Evolutionary conservation across 768 basidiomycete genomes (phyloP).

Genomic region (Rubroboletus pulcherrimus): DNA sequence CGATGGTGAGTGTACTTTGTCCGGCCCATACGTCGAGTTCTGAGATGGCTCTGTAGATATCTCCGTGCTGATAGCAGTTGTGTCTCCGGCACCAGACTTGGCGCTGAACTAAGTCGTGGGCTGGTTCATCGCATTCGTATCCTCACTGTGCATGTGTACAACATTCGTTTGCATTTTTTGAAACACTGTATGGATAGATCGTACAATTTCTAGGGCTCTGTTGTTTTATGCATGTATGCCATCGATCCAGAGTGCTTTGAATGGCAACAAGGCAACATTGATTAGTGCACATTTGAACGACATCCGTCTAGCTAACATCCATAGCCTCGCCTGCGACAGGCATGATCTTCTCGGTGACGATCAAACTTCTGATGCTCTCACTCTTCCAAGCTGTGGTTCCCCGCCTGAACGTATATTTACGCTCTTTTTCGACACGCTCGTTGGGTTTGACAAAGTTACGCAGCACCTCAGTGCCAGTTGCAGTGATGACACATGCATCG

Average conservation of each 20-base stretch:
- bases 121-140: slow-evolving; percentile 12
- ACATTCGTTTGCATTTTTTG: slow-evolving; percentile 19
- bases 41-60: slow-evolving; percentile 43
- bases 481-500: slow-evolving; percentile 94
- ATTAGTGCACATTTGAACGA: slow-evolving; percentile 6
- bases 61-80: slow-evolving; percentile 62
- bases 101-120: slow-evolving; percentile 12
- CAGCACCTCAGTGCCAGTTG: slow-evolving; percentile 82
- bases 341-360: slow-evolving; percentile 69
- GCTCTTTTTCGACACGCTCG: slow-evolving; percentile 75
- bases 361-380: slow-evolving; percentile 67
- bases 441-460: slow-evolving; percentile 94
- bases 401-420: slow-evolving; percentile 63
- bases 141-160: slow-evolving; percentile 21
- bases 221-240: slow-evolving; percentile 12
- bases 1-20: slow-evolving; percentile 54
- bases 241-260: background rate
- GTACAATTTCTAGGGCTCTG: slow-evolving; percentile 14
- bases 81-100: slow-evolving; percentile 43
- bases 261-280: background rate
- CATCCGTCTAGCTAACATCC: slow-evolving; percentile 62
- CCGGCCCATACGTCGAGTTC: background rate
- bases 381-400: slow-evolving; percentile 90
- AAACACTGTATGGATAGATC: slow-evolving; percentile 25
- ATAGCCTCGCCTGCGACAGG: slow-evolving; percentile 63